phyloP scores from a whole-genome alignment of 371 early-diverging fungal genomes.

The Saksenaea oblongispora region DNA sequence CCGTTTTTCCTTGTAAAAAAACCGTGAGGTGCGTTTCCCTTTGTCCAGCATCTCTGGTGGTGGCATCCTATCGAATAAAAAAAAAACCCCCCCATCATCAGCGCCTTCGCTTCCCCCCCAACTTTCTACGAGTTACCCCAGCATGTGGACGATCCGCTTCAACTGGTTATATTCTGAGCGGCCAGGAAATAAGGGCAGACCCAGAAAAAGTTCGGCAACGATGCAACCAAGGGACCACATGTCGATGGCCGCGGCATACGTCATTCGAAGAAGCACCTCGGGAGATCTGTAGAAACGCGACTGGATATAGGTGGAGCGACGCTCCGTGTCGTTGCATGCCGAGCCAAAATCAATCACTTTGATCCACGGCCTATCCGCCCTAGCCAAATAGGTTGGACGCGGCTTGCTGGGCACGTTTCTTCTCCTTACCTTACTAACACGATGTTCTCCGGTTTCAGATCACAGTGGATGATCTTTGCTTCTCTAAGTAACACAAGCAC shows the following conservation, averaged over 20 bases:
- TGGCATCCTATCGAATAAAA: constrained; percentile 48
- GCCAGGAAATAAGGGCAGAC: constrained; percentile 92
- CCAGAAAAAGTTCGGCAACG: constrained; percentile 95
- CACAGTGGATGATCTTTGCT: constrained; percentile 94
- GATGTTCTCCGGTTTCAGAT: constrained; percentile 98
- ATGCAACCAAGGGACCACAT: constrained; percentile 99
- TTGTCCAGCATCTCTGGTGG: constrained; percentile 83
- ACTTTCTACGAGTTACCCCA: constrained; percentile 80
- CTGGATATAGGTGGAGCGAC: constrained; percentile 92
- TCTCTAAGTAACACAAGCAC: constrained; percentile 79
- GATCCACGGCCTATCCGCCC: constrained; percentile 77
- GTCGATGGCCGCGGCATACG: constrained; percentile 92
- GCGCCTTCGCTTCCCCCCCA: no score
- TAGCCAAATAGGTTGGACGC: no score
- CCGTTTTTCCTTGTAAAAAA: constrained; percentile 57
- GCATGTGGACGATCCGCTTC: constrained; percentile 80
- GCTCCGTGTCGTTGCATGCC: constrained; percentile 86
- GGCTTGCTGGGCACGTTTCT: no score
- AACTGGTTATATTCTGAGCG: constrained; percentile 90
- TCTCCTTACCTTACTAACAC: constrained; percentile 79
- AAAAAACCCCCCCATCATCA: background rate
- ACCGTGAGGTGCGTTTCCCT: constrained; percentile 74
- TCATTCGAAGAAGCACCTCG: constrained; percentile 92
- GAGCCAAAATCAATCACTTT: constrained; percentile 99
- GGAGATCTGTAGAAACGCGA: constrained; percentile 97